These are phyloP conservation scores for Leucoagaricus sp. DNA, from an alignment of 1,284 basidiomycete species.

Conservation along the genomic window DNA sequence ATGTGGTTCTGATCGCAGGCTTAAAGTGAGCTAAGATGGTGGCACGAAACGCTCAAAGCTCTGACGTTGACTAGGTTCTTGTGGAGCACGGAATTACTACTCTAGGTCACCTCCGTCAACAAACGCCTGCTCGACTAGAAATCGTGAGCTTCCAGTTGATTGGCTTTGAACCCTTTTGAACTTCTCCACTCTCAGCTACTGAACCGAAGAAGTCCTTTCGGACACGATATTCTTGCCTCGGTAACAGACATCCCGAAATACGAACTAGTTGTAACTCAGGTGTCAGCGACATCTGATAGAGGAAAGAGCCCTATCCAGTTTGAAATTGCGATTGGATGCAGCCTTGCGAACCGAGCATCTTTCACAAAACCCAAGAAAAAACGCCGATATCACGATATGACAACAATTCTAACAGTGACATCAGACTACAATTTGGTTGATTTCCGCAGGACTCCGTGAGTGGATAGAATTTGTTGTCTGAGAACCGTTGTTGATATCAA, in stretches of 20 bases:
- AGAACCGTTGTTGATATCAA: slow-evolving; percentile 8
- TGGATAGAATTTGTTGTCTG: neutral
- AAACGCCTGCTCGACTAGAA: slow-evolving; percentile 63
- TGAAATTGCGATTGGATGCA: slow-evolving; percentile 61
- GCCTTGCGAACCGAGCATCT: slow-evolving; percentile 35
- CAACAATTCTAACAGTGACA: slow-evolving; percentile 68
- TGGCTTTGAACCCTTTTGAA: neutral
- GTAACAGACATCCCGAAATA: slow-evolving; percentile 70
- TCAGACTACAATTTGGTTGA: slow-evolving; percentile 74
- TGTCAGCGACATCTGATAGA: slow-evolving; percentile 38
- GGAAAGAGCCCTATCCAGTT: slow-evolving; percentile 59
- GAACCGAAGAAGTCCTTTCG: slow-evolving; percentile 74
- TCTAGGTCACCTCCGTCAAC: slow-evolving; percentile 55
- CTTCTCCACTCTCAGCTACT: slow-evolving; percentile 57
- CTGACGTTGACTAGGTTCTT: slow-evolving; percentile 52
- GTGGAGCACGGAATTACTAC: slow-evolving; percentile 71
- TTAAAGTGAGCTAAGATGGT: slow-evolving; percentile 45
- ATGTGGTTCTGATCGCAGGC: slow-evolving; percentile 33
- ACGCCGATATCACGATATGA: slow-evolving; percentile 53
- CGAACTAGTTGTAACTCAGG: slow-evolving; percentile 49
- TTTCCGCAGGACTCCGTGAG: slow-evolving; percentile 75
- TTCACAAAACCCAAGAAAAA: slow-evolving; percentile 41
- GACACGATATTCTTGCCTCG: slow-evolving; percentile 61
- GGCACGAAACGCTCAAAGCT: slow-evolving; percentile 6
- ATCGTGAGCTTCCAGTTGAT: slow-evolving; percentile 39